These are phyloP conservation scores for Sanghuangporus baumii DNA, from an alignment of 1,284 basidiomycete genomes.

Conservation along the genomic window DNA sequence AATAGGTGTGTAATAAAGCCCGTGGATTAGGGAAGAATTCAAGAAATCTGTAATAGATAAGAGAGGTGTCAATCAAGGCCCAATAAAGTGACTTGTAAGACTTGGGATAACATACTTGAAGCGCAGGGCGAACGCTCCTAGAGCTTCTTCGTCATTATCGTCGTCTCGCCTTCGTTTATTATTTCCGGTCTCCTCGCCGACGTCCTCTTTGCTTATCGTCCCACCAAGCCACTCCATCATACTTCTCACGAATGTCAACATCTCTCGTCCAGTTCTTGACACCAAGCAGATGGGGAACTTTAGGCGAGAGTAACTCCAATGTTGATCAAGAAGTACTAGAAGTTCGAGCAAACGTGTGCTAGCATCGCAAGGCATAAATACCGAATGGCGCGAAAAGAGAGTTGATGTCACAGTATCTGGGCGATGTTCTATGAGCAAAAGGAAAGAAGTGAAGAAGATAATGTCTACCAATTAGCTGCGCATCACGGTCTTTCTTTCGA, in stretches of 20 bases:
- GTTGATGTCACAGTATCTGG: conserved; percentile 84
- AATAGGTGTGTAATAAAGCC: conserved; percentile 76
- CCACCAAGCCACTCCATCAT: conserved; percentile 99
- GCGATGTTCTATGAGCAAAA: neutral
- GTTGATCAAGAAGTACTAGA: conserved; percentile 92
- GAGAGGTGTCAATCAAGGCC: neutral
- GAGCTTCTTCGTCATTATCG: conserved; percentile 67
- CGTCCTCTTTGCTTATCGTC: conserved; percentile 84
- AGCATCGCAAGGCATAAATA: conserved; percentile 90
- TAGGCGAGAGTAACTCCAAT: conserved; percentile 88
- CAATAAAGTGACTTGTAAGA: conserved; percentile 1
- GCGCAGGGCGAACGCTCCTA: conserved; percentile 69
- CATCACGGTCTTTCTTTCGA: conserved; percentile 87
- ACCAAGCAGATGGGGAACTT: conserved; percentile 89
- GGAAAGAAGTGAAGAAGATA: neutral
- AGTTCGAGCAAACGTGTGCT: conserved; percentile 92
- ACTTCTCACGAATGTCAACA: conserved; percentile 90
- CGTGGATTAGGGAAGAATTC: conserved; percentile 85
- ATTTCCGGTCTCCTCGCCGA: conserved; percentile 63
- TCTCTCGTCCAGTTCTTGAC: conserved; percentile 86
- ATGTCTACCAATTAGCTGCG: conserved; percentile 74
- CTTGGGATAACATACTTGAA: conserved; percentile 49
- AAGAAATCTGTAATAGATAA: conserved; percentile 56
- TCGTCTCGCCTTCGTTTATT: conserved; percentile 55
- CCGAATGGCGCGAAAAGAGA: conserved; percentile 67